These are phyloP conservation scores for Coemansia reversa DNA, from an alignment of 192 early-diverging fungal genomes.

Conservation along the genomic window DNA sequence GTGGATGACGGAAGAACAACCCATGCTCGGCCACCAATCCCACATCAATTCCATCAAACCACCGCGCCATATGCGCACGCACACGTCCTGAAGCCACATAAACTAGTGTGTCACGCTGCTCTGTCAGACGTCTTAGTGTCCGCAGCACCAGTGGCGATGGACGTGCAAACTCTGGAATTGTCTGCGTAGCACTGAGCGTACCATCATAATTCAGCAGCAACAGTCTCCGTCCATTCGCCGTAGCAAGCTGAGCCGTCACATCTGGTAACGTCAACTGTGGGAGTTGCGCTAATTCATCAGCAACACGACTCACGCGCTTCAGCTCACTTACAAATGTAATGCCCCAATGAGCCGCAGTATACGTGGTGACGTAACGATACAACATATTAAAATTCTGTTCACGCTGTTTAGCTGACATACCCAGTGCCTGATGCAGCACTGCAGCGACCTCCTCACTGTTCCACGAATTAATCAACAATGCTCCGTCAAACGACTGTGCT, in stretches of 20 bases:
- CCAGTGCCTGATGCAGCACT: constrained; percentile 87
- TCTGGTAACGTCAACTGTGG: constrained; percentile 31
- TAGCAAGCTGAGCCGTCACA: constrained; percentile 1
- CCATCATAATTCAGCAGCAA: constrained; percentile 97
- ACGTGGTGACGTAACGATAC: constrained; percentile 91
- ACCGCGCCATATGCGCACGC: constrained; percentile 82
- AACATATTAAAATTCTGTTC: constrained; percentile 88
- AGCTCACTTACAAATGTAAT: constrained; percentile 90
- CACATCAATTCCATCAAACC: constrained; percentile 86
- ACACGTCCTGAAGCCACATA: constrained; percentile 96
- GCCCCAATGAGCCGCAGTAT: constrained; percentile 98
- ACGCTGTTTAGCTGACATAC: constrained; percentile 81
- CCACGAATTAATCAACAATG: constrained; percentile 99
- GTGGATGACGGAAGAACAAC: constrained; percentile 95
- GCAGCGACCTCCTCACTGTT: constrained; percentile 93
- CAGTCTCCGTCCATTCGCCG: constrained; percentile 48
- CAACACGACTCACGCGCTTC: constrained; percentile 57
- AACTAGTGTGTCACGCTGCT: constrained; percentile 83
- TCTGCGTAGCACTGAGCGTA: constrained; percentile 82
- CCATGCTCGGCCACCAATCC: constrained; percentile 98
- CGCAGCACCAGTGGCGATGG: constrained; percentile 75
- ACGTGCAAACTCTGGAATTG: constrained; percentile 90
- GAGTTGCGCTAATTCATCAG: constrained; percentile 48
- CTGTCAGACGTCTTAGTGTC: constrained; percentile 66
- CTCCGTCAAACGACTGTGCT: constrained; percentile 95